Percentiles rank a stretch among this genome's conserved stretches.
phyloP scores from a whole-genome alignment of 2,329 filamentous ascomycete genomes.

The Fusarium oxysporum region DNA sequence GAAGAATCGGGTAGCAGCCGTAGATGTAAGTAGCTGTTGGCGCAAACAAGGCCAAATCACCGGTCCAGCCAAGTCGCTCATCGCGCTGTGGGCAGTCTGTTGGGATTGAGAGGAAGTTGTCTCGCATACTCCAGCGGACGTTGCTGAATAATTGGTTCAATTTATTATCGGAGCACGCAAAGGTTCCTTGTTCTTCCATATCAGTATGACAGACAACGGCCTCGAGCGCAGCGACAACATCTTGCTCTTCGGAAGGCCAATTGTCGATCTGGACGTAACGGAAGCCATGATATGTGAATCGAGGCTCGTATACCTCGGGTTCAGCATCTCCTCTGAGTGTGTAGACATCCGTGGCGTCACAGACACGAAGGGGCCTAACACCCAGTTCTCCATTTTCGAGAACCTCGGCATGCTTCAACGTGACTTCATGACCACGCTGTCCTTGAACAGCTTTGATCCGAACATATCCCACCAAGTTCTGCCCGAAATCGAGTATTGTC shows the following conservation, averaged over 20 bases:
- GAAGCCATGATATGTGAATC: conserved; percentile 68
- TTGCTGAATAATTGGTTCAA: conserved; percentile 68
- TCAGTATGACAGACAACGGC: conserved; percentile 63
- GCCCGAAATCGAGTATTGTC: conserved; percentile 64
- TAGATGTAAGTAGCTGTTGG: conserved; percentile 66
- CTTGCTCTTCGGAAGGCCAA: conserved; percentile 51
- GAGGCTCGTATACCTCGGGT: conserved; percentile 52
- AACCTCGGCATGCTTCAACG: conserved; percentile 65
- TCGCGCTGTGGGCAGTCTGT: conserved; percentile 70
- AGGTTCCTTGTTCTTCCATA: conserved; percentile 62
- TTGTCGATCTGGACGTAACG: conserved; percentile 62
- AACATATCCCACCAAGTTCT: conserved; percentile 67
- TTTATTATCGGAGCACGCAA: conserved; percentile 62
- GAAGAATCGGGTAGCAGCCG: conserved; percentile 61
- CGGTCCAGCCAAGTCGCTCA: conserved; percentile 66
- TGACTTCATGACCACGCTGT: conserved; percentile 54
- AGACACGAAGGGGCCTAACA: conserved; percentile 55
- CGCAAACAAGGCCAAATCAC: conserved; percentile 62
- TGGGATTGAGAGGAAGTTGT: conserved; percentile 68
- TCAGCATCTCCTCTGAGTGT: conserved; percentile 31
- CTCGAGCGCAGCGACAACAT: conserved; percentile 38
- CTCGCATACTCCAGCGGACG: conserved; percentile 66
- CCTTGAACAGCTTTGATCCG: conserved; percentile 52
- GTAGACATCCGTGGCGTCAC: conserved; percentile 64
- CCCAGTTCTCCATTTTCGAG: conserved; percentile 61